Evolutionary conservation across 306 rosid species (phyloP).

Genomic region (Acacia acuminata): DNA sequence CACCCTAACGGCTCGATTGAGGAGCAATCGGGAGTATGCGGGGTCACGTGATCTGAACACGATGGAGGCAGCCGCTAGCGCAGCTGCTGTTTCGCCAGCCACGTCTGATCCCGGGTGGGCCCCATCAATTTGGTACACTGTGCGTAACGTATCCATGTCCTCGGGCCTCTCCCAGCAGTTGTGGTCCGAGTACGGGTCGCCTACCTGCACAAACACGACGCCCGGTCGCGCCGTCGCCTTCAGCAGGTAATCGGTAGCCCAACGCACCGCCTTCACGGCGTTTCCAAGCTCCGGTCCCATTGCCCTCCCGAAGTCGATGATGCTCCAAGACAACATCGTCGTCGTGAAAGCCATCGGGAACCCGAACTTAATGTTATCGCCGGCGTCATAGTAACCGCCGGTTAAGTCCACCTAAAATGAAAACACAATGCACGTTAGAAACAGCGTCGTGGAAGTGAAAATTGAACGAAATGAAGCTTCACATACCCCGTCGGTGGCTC

Average conservation of each 20-base stretch:
- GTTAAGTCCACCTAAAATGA: slow-evolving; percentile 67
- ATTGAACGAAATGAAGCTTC: neutral
- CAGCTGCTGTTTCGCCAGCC: slow-evolving; percentile 98
- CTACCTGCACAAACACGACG: slow-evolving; percentile 85
- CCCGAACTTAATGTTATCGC: slow-evolving; percentile 92
- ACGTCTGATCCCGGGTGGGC: slow-evolving; percentile 95
- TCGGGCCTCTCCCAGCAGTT: slow-evolving; percentile 99
- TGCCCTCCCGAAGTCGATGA: slow-evolving; percentile 76
- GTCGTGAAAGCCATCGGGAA: slow-evolving; percentile 97
- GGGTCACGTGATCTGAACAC: slow-evolving; percentile 98
- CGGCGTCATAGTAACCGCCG: slow-evolving; percentile 98
- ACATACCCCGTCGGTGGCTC: slow-evolving; percentile 71
- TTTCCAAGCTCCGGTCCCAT: slow-evolving; percentile 82
- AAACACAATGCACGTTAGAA: slow-evolving; percentile 30
- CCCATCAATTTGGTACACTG: slow-evolving; percentile 69
- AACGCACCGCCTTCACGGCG: slow-evolving; percentile 67
- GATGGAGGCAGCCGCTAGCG: slow-evolving; percentile 96
- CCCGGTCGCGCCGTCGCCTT: slow-evolving; percentile 77
- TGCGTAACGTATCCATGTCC: slow-evolving; percentile 93
- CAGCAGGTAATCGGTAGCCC: slow-evolving; percentile 85
- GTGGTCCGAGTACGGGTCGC: slow-evolving; percentile 83
- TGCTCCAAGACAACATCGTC: slow-evolving; percentile 87
- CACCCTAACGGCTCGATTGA: slow-evolving; percentile 95
- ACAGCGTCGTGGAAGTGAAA: neutral
- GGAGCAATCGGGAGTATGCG: slow-evolving; percentile 72